Conservation (phyloP, 2,329 filamentous ascomycete species). For the Aureobasidium leucospermi region DNA sequence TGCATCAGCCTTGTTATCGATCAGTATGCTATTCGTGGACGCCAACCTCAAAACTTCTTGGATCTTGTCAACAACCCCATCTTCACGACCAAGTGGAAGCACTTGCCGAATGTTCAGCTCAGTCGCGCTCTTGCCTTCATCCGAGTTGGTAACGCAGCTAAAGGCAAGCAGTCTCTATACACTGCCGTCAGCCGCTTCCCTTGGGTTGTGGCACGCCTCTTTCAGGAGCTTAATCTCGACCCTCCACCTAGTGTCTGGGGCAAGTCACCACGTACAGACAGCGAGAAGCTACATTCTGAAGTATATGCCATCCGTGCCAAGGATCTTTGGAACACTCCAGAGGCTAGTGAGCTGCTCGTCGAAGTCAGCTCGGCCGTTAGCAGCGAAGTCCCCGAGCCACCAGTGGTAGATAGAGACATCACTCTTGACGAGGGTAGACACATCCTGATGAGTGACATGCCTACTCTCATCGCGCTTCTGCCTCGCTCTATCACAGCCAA, state of each 20-base stretch:
- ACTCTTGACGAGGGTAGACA: slow-evolving; percentile 61
- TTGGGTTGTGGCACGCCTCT: slow-evolving; percentile 77
- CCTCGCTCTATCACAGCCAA: slow-evolving; percentile 57
- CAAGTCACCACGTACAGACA: slow-evolving; percentile 55
- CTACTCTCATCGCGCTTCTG: slow-evolving; percentile 60
- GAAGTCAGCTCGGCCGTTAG: slow-evolving; percentile 55
- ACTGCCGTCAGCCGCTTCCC: slow-evolving; percentile 66
- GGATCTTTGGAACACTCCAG: slow-evolving; percentile 77
- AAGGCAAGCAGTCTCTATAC: slow-evolving; percentile 58
- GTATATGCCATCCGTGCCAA: slow-evolving; percentile 71
- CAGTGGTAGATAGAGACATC: slow-evolving; percentile 33
- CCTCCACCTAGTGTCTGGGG: slow-evolving; percentile 79
- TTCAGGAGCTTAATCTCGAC: slow-evolving; percentile 71
- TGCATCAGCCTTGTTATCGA: slow-evolving; percentile 75
- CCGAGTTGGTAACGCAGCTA: slow-evolving; percentile 58
- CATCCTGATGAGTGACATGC: slow-evolving; percentile 69
- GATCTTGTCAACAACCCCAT: slow-evolving; percentile 53
- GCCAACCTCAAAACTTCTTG: slow-evolving; percentile 69
- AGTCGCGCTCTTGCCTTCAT: slow-evolving; percentile 70
- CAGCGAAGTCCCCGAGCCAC: slow-evolving; percentile 35
- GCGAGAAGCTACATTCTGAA: slow-evolving; percentile 63
- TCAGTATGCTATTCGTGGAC: slow-evolving; percentile 72
- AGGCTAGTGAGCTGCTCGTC: slow-evolving; percentile 60
- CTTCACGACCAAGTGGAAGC: slow-evolving; percentile 43
- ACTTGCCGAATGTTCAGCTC: slow-evolving; percentile 64